Evolutionary conservation across 345 rosid genomes (phyloP), one percentile per base, ranked within the genome.

Genomic region (Salix suchowensis): DNA sequence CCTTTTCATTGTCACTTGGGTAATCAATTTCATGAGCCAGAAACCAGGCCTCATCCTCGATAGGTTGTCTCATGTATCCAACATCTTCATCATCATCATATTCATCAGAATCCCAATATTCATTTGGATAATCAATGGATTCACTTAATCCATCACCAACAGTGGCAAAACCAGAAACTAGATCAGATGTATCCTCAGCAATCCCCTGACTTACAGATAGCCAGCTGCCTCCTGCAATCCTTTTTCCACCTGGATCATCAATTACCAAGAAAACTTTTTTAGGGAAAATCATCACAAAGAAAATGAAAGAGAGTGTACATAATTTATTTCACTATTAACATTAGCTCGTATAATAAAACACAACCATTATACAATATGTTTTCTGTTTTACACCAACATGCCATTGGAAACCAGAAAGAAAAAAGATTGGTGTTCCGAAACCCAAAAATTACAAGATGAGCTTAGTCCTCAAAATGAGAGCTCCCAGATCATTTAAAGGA

Each of bases 41-140:
- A 88, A 96, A 96, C 99, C 98, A 96, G 65, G 97, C 81, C 86
- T 96, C 99, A 81, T 94, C 99, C 85, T 94, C 99, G 39, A 96
- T 94, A 40, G 99, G 97, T 74, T 94, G 99, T 83, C 99, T 92
- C 86, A 85, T 88, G 83, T 94, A 96, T 21, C 99, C 99, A 87
- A 91, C 93, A 80, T 96, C 99, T 46, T 92, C 97, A n/a, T 96
- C 97, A 4, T 96, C 97, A 6, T 96, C 99, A 77, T 96, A 96
- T 80, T 96, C 97, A 70, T 96, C 99, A 46, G 99, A 96, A 77
- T 96, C 99, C 99, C 99, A 96, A 84, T 92, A 94, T 48, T 96
- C 97, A 69, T 96, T 90, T 36, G 90, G 91, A 75, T 91, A 94
- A 82, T 96, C 98, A 75, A 93, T 81, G 50, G 97, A 90, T 88